phyloP scores from a whole-genome alignment of 2,329 filamentous ascomycete species.

The Aureobasidium sp. region DNA sequence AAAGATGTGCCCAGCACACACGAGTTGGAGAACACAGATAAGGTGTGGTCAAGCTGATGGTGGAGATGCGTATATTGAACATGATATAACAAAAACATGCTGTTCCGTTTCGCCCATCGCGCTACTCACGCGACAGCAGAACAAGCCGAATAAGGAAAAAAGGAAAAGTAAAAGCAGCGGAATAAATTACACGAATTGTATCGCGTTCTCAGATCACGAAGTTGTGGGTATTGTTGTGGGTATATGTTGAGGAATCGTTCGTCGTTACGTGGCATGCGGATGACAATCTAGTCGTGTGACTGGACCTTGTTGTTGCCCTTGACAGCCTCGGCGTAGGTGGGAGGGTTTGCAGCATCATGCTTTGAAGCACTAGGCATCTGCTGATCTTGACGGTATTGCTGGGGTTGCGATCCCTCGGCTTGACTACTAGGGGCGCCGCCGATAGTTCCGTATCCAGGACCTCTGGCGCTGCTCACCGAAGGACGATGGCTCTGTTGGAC shows the following conservation, averaged over 20 bases:
- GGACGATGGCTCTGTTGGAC: constrained; percentile 30
- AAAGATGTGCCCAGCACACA: background rate
- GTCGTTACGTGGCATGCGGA: background rate
- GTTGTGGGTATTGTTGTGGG: background rate
- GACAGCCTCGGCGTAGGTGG: constrained; percentile 84
- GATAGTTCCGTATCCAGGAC: constrained; percentile 33
- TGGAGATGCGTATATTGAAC: background rate
- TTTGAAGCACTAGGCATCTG: constrained; percentile 28
- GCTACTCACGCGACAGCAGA: background rate
- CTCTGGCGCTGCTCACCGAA: constrained; percentile 3
- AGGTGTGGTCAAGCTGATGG: background rate
- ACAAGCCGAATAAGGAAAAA: too few species aligned
- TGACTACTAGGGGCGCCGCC: constrained; percentile 27
- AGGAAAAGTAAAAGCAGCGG: background rate
- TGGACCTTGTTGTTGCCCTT: constrained; percentile 90
- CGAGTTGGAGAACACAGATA: constrained; percentile 3
- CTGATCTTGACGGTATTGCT: constrained; percentile 12
- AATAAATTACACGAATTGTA: background rate
- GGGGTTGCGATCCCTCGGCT: constrained; percentile 26
- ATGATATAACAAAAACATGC: background rate
- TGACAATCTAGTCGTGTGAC: constrained; percentile 43
- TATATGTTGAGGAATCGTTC: background rate
- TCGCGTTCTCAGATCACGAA: background rate
- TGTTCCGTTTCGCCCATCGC: background rate
- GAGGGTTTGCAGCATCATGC: constrained; percentile 53